These are phyloP conservation scores for Phyllosticta paracitricarpa DNA, from an alignment of 2,329 filamentous ascomycete species.

Conservation along the genomic window DNA sequence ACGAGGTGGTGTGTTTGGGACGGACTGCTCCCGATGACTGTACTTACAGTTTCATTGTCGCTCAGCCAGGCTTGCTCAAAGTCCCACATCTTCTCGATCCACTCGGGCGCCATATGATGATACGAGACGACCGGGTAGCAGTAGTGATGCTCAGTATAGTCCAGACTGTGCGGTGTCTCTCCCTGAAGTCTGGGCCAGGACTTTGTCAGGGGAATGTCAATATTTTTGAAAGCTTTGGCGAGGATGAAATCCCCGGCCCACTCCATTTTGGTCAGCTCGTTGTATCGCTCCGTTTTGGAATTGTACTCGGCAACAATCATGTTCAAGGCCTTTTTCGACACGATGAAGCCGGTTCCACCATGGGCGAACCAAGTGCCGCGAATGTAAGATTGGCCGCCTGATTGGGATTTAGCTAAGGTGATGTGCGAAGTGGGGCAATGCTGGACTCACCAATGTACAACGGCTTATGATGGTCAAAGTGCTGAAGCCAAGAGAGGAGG, in stretches of 20 bases:
- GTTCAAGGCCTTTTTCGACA: constrained; percentile 32
- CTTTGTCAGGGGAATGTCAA: constrained; percentile 25
- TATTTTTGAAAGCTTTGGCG: constrained; percentile 28
- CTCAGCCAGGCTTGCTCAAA: constrained; percentile 30
- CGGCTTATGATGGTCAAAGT: constrained; percentile 38
- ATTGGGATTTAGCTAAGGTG: constrained; percentile 16
- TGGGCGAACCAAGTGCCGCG: constrained; percentile 31
- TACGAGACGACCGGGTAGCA: constrained; percentile 34
- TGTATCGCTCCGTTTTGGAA: constrained; percentile 15
- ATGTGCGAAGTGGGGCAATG: constrained; percentile 28
- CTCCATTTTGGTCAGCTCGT: constrained; percentile 26
- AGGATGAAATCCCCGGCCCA: constrained; percentile 32
- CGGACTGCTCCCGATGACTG: neutral
- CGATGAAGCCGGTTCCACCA: constrained; percentile 32
- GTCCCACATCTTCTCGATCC: constrained; percentile 28
- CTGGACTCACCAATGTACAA: constrained; percentile 42
- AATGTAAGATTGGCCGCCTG: constrained; percentile 22
- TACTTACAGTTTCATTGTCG: neutral
- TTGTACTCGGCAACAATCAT: constrained; percentile 15
- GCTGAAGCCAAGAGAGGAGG: constrained; percentile 42
- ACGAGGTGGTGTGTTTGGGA: neutral
- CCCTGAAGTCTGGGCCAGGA: constrained; percentile 37
- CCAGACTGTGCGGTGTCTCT: constrained; percentile 33
- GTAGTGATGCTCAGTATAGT: constrained; percentile 29
- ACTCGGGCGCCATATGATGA: constrained; percentile 28